Percentiles rank a stretch among this genome's conserved stretches.
Conservation (phyloP, 768 basidiomycete species). For the Trametes elegans region DNA sequence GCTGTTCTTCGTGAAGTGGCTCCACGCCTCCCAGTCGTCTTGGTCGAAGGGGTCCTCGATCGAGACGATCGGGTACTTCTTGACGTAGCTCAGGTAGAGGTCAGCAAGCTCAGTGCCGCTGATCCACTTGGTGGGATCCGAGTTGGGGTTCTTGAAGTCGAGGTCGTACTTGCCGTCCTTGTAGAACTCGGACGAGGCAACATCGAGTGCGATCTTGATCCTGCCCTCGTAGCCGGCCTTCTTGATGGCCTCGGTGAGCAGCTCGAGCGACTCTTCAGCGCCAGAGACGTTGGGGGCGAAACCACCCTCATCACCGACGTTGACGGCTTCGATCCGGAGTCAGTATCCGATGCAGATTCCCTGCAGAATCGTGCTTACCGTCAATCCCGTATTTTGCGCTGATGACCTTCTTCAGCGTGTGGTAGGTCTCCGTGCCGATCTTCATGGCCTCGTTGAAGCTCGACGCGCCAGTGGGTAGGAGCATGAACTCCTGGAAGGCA, state of each 20-base stretch:
- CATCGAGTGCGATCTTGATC: conserved; percentile 97
- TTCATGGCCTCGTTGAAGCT: conserved; percentile 97
- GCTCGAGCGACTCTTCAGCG: conserved; percentile 96
- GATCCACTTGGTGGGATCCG: conserved; percentile 96
- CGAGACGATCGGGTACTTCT: conserved; percentile 95
- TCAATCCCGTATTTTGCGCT: conserved; percentile 99
- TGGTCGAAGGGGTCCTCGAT: conserved; percentile 99
- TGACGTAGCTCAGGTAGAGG: conserved; percentile 79
- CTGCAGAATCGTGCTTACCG: conserved; percentile 50
- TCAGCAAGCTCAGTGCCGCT: conserved; percentile 90
- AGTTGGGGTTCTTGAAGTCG: conserved; percentile 99
- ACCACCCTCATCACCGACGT: conserved; percentile 99
- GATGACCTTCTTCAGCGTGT: conserved; percentile 99
- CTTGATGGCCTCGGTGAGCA: conserved; percentile 93
- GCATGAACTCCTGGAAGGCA: conserved; percentile 99
- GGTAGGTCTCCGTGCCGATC: conserved; percentile 97
- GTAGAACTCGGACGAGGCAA: conserved; percentile 99
- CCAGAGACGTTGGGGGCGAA: conserved; percentile 98
- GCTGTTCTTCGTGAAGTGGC: conserved; percentile 78
- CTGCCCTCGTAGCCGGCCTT: conserved; percentile 98
- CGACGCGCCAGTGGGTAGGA: conserved; percentile 90
- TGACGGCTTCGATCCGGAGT: conserved; percentile 65
- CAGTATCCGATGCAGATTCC: background rate
- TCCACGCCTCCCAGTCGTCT: conserved; percentile 99
- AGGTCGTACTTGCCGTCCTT: conserved; percentile 99